A percentile compares a stretch with the other conserved stretches of the same genome.
Conservation (phyloP, 1,284 basidiomycete species). For the Taiwanofungus camphoratus region DNA sequence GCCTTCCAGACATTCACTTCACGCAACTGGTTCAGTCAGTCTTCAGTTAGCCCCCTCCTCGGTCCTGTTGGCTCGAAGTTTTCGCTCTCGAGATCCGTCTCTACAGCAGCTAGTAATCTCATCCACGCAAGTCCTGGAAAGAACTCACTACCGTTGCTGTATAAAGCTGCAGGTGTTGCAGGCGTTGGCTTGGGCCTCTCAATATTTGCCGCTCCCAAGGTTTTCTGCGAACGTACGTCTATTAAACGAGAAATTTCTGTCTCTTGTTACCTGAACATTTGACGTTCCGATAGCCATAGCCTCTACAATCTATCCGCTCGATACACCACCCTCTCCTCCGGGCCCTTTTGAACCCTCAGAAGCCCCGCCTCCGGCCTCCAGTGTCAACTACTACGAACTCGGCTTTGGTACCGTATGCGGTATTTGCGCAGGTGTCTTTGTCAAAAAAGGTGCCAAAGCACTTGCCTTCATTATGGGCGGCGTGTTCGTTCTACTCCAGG, state of each 20-base stretch:
- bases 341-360: slow-evolving; percentile 9
- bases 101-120: background rate
- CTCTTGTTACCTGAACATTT: background rate
- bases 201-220: slow-evolving; percentile 15
- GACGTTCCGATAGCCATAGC: slow-evolving; percentile 5
- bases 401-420: slow-evolving; percentile 86
- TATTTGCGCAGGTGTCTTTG: slow-evolving; percentile 86
- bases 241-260: background rate
- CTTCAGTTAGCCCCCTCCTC: background rate
- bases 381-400: slow-evolving; percentile 77
- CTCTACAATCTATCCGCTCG: slow-evolving; percentile 5
- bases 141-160: background rate
- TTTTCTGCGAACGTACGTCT: slow-evolving; percentile 32
- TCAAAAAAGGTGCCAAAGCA: slow-evolving; percentile 88
- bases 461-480: slow-evolving; percentile 84
- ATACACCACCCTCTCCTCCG: background rate
- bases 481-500: slow-evolving; percentile 84
- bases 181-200: slow-evolving; percentile 25
- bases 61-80: background rate
- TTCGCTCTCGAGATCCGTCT: background rate
- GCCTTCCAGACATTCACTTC: background rate
- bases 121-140: too few relatives aligned
- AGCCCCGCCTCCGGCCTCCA: slow-evolving; percentile 50
- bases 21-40: background rate
- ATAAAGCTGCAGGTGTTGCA: slow-evolving; percentile 17